A percentile compares a stretch with the other conserved stretches of the same genome.
phyloP scores from a whole-genome alignment of 192 early-diverging fungal species.

The Backusella liffmaniae region DNA sequence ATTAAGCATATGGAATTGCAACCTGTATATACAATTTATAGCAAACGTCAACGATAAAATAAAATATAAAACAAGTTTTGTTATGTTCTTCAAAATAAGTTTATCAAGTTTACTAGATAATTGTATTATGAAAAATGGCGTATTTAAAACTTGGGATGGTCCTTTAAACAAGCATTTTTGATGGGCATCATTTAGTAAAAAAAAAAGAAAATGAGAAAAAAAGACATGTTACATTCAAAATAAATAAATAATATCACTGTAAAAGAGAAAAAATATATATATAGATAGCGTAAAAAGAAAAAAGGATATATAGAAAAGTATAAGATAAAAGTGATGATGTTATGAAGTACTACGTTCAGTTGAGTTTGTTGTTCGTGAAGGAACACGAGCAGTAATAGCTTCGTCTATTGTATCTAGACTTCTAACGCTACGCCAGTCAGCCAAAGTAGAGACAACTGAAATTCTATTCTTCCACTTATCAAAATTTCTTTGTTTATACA shows the following conservation, averaged over 20 bases:
- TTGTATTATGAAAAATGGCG: too few relatives aligned
- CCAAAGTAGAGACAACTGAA: conserved; percentile 22
- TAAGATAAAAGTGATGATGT: not conserved
- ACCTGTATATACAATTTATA: not conserved
- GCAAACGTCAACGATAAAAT: not conserved
- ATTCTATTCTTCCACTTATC: conserved; percentile 29
- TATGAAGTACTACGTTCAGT: not conserved
- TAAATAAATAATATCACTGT: not conserved
- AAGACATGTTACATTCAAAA: not conserved
- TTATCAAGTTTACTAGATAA: not conserved
- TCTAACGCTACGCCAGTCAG: conserved; percentile 22
- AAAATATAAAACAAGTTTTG: not conserved
- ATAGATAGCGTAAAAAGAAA: not conserved
- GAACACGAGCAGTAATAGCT: conserved; percentile 17
- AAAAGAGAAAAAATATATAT: not conserved
- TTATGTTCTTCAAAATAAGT: not conserved
- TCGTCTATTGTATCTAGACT: conserved; percentile 28
- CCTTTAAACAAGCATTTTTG: too few relatives aligned
- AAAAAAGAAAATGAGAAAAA: not conserved
- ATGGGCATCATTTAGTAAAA: not conserved
- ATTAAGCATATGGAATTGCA: not conserved
- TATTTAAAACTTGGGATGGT: too few relatives aligned
- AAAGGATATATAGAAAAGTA: not conserved
- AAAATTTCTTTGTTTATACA: conserved; percentile 12
- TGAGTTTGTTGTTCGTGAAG: conserved; percentile 8